Conservation (phyloP, 2,329 filamentous ascomycete genomes). For the Helminthosporium solani region DNA sequence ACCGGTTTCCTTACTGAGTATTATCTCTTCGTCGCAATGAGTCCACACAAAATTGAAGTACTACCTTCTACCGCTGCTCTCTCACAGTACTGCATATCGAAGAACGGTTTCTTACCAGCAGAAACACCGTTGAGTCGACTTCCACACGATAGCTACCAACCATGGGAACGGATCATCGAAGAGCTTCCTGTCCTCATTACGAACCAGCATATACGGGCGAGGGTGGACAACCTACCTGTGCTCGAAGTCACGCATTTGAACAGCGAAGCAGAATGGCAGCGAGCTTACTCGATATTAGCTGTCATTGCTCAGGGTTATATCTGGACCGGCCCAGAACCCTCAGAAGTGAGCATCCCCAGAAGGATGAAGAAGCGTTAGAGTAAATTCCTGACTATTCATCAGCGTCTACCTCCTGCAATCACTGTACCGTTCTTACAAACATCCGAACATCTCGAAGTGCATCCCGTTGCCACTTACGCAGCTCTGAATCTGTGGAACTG, state of each 20-base stretch:
- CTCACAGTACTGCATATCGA: conserved; percentile 74
- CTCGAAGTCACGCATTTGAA: conserved; percentile 72
- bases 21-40: conserved; percentile 20
- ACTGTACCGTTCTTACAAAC: conserved; percentile 30
- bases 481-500: conserved; percentile 41
- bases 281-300: conserved; percentile 70
- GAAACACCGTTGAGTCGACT: conserved; percentile 70
- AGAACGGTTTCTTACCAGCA: conserved; percentile 77
- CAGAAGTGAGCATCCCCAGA: conserved; percentile 57
- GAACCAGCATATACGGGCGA: conserved; percentile 69
- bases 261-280: conserved; percentile 79
- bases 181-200: conserved; percentile 77
- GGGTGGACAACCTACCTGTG: conserved; percentile 71
- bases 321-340: conserved; percentile 71
- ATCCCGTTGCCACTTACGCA: conserved; percentile 38
- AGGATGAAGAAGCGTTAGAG: neutral
- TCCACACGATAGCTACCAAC: conserved; percentile 80
- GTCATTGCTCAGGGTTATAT: conserved; percentile 77
- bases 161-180: conserved; percentile 77
- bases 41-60: conserved; percentile 26
- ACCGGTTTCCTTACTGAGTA: neutral
- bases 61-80: conserved; percentile 43
- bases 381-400: conserved; percentile 9
- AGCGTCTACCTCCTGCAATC: conserved; percentile 36
- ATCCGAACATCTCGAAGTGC: conserved; percentile 34